phyloP scores from a whole-genome alignment of 2,329 filamentous ascomycete genomes.

The Penicillium crustosum region DNA sequence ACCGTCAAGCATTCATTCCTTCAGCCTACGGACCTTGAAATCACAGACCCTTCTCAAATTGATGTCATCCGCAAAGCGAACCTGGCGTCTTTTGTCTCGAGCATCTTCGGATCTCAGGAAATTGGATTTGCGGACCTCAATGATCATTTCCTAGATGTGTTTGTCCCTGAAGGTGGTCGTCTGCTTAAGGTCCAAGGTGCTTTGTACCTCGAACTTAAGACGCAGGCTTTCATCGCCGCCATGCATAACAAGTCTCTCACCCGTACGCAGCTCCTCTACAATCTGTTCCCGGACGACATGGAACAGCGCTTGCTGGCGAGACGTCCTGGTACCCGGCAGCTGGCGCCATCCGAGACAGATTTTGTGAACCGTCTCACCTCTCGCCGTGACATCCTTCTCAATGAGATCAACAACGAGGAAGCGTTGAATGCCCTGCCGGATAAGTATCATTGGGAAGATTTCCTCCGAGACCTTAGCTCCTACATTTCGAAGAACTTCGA shows the following conservation, averaged over 20 bases:
- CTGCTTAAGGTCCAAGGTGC: constrained; percentile 61
- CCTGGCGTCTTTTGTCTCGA: constrained; percentile 63
- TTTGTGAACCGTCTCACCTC: constrained; percentile 57
- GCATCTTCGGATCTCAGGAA: constrained; percentile 63
- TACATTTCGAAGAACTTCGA: constrained; percentile 62
- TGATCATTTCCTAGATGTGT: constrained; percentile 63
- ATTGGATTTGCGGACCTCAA: constrained; percentile 65
- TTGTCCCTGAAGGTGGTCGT: constrained; percentile 59
- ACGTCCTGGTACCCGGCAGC: constrained; percentile 54
- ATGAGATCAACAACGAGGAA: constrained; percentile 53
- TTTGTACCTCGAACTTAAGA: constrained; percentile 65
- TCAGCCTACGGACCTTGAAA: constrained; percentile 53
- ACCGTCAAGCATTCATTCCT: constrained; percentile 57
- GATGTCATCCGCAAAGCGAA: constrained; percentile 64
- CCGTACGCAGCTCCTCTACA: constrained; percentile 57
- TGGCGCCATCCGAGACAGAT: constrained; percentile 60
- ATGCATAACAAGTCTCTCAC: constrained; percentile 57
- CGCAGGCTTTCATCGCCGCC: constrained; percentile 65
- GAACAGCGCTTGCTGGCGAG: constrained; percentile 54
- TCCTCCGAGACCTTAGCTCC: constrained; percentile 58
- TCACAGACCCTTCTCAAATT: constrained; percentile 54
- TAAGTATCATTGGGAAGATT: constrained; percentile 65
- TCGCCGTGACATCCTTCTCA: constrained; percentile 58
- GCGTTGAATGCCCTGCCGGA: constrained; percentile 53
- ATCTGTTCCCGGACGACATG: constrained; percentile 60